These are phyloP conservation scores for Blastomyces percursus DNA, from an alignment of 2,329 filamentous ascomycete species.

Conservation along the genomic window DNA sequence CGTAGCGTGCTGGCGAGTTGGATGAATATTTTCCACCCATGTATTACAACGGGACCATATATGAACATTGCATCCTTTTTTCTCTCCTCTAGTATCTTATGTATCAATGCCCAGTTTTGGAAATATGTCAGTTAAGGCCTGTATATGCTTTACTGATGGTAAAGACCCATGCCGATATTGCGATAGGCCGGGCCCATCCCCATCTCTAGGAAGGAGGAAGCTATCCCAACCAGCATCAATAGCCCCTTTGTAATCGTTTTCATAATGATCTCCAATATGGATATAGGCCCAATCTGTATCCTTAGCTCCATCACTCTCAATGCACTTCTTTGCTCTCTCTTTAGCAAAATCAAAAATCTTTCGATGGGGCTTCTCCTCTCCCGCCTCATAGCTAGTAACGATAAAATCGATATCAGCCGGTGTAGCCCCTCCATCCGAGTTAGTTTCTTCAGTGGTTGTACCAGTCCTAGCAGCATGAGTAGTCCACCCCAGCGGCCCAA, in stretches of 20 bases:
- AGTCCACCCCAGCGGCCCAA: constrained; percentile 27
- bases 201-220: constrained; percentile 12
- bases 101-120: constrained; percentile 5
- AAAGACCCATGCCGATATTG: not conserved
- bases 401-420: constrained; percentile 33
- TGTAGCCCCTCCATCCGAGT: constrained; percentile 14
- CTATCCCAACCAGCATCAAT: constrained; percentile 29
- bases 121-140: constrained; percentile 8
- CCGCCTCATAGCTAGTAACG: constrained; percentile 38
- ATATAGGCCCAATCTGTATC: constrained; percentile 22
- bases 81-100: not conserved
- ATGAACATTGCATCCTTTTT: not conserved
- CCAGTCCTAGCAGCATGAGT: constrained; percentile 10
- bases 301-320: constrained; percentile 1
- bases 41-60: not conserved
- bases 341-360: constrained; percentile 32
- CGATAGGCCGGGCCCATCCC: constrained; percentile 1
- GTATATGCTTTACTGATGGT: constrained; percentile 5
- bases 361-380: constrained; percentile 33
- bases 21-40: not conserved
- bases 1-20: not conserved
- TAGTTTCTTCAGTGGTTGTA: not conserved
- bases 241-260: constrained; percentile 33
- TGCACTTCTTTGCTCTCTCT: constrained; percentile 20
- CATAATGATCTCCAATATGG: constrained; percentile 37